phyloP scores from a whole-genome alignment of 345 rosid genomes.

The Syzygium grande region DNA sequence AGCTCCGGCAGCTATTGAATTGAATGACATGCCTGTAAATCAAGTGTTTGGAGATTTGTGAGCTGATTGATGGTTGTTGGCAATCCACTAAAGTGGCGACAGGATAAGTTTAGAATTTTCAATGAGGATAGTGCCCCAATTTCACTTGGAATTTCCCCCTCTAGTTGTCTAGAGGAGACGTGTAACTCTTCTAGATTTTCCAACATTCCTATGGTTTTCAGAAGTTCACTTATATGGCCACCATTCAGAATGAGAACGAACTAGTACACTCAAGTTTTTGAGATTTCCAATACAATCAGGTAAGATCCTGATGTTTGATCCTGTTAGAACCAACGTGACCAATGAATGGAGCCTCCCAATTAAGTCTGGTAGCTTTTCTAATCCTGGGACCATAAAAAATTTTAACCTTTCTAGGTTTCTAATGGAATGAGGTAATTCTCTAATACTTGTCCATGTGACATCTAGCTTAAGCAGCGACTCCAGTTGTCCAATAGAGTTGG shows the following conservation, averaged over 20 bases:
- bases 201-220: neutral
- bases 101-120: neutral
- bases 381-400: rapidly evolving
- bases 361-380: neutral
- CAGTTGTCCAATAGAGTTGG: neutral
- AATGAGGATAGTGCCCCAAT: neutral
- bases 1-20: neutral
- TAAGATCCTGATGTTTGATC: rapidly evolving
- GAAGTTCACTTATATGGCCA: neutral
- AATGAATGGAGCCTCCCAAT: neutral
- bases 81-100: rapidly evolving
- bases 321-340: rapidly evolving
- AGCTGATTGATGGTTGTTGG: neutral
- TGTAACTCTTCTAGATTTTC: neutral
- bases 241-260: rapidly evolving
- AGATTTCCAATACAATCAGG: neutral
- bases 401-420: neutral
- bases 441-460: rapidly evolving
- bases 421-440: neutral
- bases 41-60: neutral
- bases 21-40: rapidly evolving
- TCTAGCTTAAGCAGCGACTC: neutral
- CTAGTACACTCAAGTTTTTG: neutral
- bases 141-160: neutral
- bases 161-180: rapidly evolving